Evolutionary conservation across 2,329 filamentous ascomycete genomes (phyloP), one percentile per base, ranked within the genome.

Genomic region (Cephalotrichum gorgonifer): DNA sequence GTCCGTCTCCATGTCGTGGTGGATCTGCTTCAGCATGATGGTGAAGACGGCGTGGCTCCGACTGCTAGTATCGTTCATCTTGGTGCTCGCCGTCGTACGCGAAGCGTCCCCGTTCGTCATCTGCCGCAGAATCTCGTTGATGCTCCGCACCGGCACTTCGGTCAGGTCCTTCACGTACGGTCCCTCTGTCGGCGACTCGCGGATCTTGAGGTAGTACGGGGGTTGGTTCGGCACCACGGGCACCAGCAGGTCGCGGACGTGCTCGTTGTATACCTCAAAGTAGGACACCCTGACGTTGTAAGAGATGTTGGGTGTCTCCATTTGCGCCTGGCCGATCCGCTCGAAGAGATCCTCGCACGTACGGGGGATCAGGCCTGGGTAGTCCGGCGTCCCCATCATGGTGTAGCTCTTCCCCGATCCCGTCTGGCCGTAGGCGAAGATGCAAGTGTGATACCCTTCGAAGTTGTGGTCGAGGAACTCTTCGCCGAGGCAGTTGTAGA

Each of bases 401-500:
- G 93, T 96, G 69, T 97, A 98, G 63, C 88, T 95, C 72, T 98
- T 98, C 47, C 93, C 93, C 1, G 90, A 95, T 23, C 93, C 93
- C 0, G 93, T 98, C 72, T 98, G 93, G 11, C 93, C 93, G 61
- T 98, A 97, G 52, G 93, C 93, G 62, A 98, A 97, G 57, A 98
- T 98, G 66, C 93, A 98, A 0, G 93, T 98, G 68, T 98, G 91
- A 70, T 98, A 98, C 54, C 93, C 93, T 63, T 96, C 90, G 60
- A 98, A 98, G 70, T 98, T 98, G 75, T 98, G 93, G 66, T 98
- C 93, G 54, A 98, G 77, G 57, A 98, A 97, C 62, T 97, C 93
- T 64, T 96, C 89, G 49, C 93, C 93, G 23, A 98, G 77, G 51
- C 85, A 86, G 60, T 93, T 88, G 73, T 98, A 97, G 50, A 98